Evolutionary conservation across 225 moss, liverwort and hornwort genomes (phyloP).

Genomic region (Rhytidiadelphus loreus): DNA sequence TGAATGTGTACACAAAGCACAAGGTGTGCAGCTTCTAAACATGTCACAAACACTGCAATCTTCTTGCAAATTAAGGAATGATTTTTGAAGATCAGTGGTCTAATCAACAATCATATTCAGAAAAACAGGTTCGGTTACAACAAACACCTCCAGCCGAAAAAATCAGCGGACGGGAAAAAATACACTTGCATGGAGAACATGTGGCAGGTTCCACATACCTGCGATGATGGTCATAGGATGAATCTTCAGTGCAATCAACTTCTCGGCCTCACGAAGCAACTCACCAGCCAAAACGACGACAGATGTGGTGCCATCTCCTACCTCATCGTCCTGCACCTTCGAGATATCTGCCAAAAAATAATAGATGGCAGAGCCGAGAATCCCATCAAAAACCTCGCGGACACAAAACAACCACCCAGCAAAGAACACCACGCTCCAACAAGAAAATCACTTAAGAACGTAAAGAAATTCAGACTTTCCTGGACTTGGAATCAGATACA

Average conservation of each 20-base stretch:
- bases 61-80: neutral
- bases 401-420: neutral
- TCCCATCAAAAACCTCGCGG: neutral
- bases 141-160: neutral
- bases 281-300: conserved; percentile 95
- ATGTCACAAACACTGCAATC: neutral
- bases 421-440: neutral
- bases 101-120: neutral
- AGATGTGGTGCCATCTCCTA: conserved; percentile 96
- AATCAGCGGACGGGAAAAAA: neutral
- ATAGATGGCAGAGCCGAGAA: neutral
- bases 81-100: neutral
- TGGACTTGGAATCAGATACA: neutral
- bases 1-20: neutral
- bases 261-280: conserved; percentile 90
- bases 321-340: conserved; percentile 96
- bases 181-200: neutral
- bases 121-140: neutral
- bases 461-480: neutral
- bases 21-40: neutral
- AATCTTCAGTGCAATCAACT: conserved; percentile 78
- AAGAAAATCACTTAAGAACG: neutral
- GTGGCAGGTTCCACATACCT: conserved; percentile 19
- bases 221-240: conserved; percentile 99
- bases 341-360: conserved; percentile 58